A percentile compares a stretch with the other conserved stretches of the same genome.
Conservation (phyloP, 805 yeast genomes). For the Hanseniaspora lindneri region DNA sequence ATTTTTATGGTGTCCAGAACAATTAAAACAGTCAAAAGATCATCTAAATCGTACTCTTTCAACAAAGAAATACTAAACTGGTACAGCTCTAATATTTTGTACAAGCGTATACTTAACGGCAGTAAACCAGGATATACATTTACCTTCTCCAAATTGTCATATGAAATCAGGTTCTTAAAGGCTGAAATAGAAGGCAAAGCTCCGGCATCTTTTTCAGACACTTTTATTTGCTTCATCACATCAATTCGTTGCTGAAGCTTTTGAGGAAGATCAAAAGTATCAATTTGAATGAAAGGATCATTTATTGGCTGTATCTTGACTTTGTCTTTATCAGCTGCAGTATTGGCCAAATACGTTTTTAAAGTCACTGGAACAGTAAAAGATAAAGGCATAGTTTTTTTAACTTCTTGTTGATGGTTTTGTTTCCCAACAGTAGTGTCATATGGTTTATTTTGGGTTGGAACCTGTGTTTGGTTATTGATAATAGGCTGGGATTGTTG, state of each 20-base stretch:
- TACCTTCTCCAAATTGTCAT: conserved; percentile 15
- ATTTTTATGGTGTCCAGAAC: conserved; percentile 1
- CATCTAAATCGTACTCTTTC: conserved; percentile 4
- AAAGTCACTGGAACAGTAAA: neutral
- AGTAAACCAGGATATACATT: conserved; percentile 15
- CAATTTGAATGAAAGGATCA: neutral
- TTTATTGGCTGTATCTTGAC: neutral
- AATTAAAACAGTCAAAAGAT: conserved; percentile 3
- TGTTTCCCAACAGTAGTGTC: neutral
- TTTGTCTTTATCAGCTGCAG: neutral
- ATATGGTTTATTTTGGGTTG: neutral
- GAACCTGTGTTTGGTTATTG: neutral
- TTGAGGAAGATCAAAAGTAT: conserved; percentile 12
- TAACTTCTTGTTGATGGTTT: too few relatives aligned
- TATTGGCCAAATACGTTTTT: neutral
- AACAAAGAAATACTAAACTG: conserved; percentile 2
- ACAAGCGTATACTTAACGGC: conserved; percentile 29
- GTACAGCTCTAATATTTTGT: conserved; percentile 19
- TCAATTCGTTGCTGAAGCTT: conserved; percentile 15
- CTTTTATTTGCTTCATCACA: conserved; percentile 18
- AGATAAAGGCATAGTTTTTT: too few relatives aligned
- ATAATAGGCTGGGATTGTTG: neutral
- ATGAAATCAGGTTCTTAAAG: conserved; percentile 14
- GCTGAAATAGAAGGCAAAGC: conserved; percentile 12
- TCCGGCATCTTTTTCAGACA: conserved; percentile 15